Evolutionary conservation across 176 grass and related monocot genomes (phyloP).

Genomic region (Paspalum notatum): DNA sequence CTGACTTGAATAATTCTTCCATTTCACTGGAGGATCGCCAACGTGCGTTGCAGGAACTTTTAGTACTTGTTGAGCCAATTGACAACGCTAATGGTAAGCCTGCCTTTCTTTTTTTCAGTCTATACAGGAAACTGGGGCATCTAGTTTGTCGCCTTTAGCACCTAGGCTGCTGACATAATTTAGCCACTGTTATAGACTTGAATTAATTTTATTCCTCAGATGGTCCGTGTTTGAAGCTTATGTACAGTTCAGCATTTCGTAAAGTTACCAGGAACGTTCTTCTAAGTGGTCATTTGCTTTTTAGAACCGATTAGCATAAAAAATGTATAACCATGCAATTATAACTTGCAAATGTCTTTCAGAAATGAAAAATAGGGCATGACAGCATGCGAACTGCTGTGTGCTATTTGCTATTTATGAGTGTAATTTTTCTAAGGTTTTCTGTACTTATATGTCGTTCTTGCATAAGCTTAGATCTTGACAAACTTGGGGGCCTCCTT

Average conservation of each 20-base stretch:
- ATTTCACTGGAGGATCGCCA: constrained; percentile 70
- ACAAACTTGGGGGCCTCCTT: constrained; percentile 82
- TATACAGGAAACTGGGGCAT: background rate
- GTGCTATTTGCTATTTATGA: constrained; percentile 7
- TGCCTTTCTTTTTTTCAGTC: background rate
- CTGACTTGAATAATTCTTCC: constrained; percentile 86
- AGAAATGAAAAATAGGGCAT: background rate
- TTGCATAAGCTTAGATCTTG: constrained; percentile 62
- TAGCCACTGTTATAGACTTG: background rate
- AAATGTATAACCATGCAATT: constrained; percentile 1
- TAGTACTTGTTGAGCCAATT: constrained; percentile 86
- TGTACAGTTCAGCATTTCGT: constrained; percentile 17
- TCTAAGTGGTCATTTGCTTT: background rate
- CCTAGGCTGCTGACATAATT: background rate
- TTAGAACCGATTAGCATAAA: constrained; percentile 8
- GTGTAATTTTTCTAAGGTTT: background rate
- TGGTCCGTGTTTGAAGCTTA: background rate
- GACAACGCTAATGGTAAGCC: constrained; percentile 85
- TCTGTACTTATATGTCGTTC: constrained; percentile 20
- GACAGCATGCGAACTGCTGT: background rate
- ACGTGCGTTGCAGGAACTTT: constrained; percentile 75
- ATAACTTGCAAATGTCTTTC: constrained; percentile 5
- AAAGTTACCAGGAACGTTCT: background rate
- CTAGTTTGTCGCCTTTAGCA: background rate
- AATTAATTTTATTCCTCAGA: background rate